Conservation (phyloP, 2,329 filamentous ascomycete species). For the Monosporascus sp. region DNA sequence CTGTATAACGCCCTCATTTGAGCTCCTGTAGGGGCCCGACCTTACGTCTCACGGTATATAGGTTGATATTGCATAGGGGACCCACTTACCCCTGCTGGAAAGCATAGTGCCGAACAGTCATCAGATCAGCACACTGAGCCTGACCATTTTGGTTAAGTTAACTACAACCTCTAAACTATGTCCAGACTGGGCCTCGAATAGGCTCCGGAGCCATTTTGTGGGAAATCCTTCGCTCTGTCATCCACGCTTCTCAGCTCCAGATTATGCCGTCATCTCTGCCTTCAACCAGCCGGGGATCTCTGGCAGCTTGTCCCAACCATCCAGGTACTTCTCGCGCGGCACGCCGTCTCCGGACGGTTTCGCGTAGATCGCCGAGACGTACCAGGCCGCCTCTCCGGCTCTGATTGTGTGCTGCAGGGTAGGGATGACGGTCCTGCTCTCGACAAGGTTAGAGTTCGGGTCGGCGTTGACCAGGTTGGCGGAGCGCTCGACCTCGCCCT, state of each 20-base stretch:
- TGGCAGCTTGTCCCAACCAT: conserved; percentile 56
- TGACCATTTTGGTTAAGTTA: no score
- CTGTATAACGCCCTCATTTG: neutral
- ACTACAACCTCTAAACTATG: no score
- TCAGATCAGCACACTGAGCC: no score
- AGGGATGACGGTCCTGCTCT: conserved; percentile 66
- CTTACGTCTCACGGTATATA: neutral
- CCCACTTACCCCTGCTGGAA: no score
- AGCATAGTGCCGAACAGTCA: no score
- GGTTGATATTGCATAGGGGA: no score
- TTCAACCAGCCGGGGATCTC: conserved; percentile 55
- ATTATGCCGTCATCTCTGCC: conserved; percentile 37
- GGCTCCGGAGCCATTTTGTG: neutral
- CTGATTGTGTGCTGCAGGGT: conserved; percentile 58
- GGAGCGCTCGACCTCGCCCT: conserved; percentile 39
- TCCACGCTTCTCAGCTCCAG: neutral
- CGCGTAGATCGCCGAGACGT: conserved; percentile 66
- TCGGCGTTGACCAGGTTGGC: conserved; percentile 70
- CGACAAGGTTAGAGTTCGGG: conserved; percentile 72
- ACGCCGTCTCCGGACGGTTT: conserved; percentile 53
- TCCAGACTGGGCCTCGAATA: no score
- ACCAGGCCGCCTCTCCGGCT: conserved; percentile 56
- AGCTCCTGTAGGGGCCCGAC: neutral
- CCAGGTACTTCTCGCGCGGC: conserved; percentile 46
- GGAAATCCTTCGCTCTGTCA: neutral